phyloP scores from a whole-genome alignment of 768 basidiomycete species.

The Amanita rubescens region DNA sequence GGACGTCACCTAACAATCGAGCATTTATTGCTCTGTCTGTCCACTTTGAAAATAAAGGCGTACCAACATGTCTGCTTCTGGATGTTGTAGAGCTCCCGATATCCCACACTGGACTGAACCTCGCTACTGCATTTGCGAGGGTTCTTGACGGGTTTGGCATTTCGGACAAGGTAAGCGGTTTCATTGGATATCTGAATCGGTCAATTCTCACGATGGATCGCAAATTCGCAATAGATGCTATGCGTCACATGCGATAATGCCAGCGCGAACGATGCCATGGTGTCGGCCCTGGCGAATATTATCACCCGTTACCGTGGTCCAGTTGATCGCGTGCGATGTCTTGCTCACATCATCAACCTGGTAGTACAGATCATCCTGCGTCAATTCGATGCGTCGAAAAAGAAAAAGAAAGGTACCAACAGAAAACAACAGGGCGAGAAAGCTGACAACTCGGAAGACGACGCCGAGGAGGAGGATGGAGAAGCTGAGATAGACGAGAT shows the following conservation, averaged over 20 bases:
- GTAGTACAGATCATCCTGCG: too few species aligned
- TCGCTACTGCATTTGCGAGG: conserved; percentile 24
- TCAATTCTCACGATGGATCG: not conserved
- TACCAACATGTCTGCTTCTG: conserved; percentile 21
- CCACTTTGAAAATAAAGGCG: conserved; percentile 25
- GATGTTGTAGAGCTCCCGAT: conserved; percentile 30
- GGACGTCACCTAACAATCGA: conserved; percentile 14
- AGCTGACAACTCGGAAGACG: too few species aligned
- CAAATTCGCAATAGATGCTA: conserved; percentile 15
- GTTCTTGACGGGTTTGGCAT: conserved; percentile 28
- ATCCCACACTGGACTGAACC: conserved; percentile 26
- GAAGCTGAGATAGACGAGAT: too few species aligned
- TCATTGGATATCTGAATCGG: not conserved
- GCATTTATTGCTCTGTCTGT: conserved; percentile 24
- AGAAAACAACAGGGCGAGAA: too few species aligned
- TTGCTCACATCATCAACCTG: too few species aligned
- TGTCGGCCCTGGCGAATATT: conserved; percentile 15
- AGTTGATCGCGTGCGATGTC: too few species aligned
- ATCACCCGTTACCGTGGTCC: not conserved
- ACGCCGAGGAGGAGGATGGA: too few species aligned
- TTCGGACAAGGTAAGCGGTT: conserved; percentile 20
- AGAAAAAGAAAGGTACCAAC: too few species aligned
- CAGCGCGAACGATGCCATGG: conserved; percentile 28
- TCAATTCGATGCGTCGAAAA: too few species aligned
- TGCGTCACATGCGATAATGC: conserved; percentile 28